A percentile compares a stretch with the other conserved stretches of the same genome.
phyloP scores from a whole-genome alignment of 495 filamentous ascomycete genomes.

The Podospora sp. region DNA sequence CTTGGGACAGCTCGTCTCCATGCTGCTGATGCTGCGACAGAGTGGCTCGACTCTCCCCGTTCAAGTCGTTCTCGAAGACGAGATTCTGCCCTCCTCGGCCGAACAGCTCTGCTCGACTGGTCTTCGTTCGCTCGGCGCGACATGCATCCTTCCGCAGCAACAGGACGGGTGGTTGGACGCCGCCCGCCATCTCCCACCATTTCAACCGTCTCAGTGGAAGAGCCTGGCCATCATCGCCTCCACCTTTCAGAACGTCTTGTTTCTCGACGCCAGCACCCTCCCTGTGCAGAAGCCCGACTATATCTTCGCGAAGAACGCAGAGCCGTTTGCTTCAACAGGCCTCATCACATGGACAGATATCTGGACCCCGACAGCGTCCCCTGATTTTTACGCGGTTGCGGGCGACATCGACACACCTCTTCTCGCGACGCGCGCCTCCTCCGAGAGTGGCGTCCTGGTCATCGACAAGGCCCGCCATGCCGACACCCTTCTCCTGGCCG shows the following conservation, averaged over 20 bases:
- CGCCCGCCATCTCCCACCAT: slow-evolving; percentile 5
- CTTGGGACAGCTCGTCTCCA: slow-evolving; percentile 44
- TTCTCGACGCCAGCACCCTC: slow-evolving; percentile 64
- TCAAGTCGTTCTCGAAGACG: slow-evolving; percentile 57
- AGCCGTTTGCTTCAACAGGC: slow-evolving; percentile 56
- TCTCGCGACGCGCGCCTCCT: slow-evolving; percentile 43
- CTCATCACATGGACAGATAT: slow-evolving; percentile 67
- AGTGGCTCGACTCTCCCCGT: slow-evolving; percentile 59
- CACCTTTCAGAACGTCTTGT: slow-evolving; percentile 61
- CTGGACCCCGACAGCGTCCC: slow-evolving; percentile 57
- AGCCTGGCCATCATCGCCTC: slow-evolving; percentile 63
- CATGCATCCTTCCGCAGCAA: slow-evolving; percentile 43
- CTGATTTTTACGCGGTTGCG: slow-evolving; percentile 58
- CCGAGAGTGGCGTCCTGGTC: slow-evolving; percentile 61
- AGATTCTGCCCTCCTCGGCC: slow-evolving; percentile 49
- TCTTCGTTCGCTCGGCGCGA: slow-evolving; percentile 54
- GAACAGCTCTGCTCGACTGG: slow-evolving; percentile 54
- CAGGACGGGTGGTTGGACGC: slow-evolving; percentile 18
- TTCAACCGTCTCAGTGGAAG: slow-evolving; percentile 59
- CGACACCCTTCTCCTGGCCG: slow-evolving; percentile 55
- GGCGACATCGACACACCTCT: slow-evolving; percentile 38
- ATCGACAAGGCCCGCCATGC: slow-evolving; percentile 58
- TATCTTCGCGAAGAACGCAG: slow-evolving; percentile 44
- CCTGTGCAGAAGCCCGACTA: slow-evolving; percentile 55
- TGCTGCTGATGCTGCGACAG: slow-evolving; percentile 61